Percentiles rank a stretch among this genome's conserved stretches.
These are phyloP conservation scores for Colletotrichum cuscutae DNA, from an alignment of 2,329 filamentous ascomycete species.

Conservation along the genomic window DNA sequence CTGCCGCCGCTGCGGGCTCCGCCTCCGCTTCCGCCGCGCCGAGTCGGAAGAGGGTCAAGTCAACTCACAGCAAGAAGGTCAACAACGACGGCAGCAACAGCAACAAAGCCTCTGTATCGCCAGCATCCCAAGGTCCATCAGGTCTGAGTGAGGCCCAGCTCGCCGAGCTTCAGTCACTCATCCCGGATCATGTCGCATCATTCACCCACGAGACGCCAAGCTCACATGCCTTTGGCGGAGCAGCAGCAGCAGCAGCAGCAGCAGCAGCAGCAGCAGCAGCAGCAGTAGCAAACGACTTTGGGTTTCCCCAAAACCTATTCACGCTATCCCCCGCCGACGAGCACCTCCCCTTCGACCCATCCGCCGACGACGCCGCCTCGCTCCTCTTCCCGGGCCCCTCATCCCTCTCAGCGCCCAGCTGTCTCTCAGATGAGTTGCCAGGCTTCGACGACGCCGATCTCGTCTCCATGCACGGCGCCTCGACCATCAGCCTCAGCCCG, in stretches of 20 bases:
- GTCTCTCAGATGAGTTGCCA: not conserved
- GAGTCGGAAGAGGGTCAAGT: constrained; percentile 18
- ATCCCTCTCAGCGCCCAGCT: not conserved
- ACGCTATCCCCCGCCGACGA: not conserved
- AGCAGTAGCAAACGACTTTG: not conserved
- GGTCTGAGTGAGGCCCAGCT: not conserved
- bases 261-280: no score
- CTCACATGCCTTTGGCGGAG: not conserved
- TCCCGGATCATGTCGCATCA: not conserved
- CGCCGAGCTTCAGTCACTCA: not conserved
- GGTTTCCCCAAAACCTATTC: not conserved
- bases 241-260: no score
- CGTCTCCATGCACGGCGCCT: not conserved
- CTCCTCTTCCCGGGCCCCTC: not conserved
- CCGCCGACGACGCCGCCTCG: not conserved
- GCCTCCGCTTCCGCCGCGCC: not conserved
- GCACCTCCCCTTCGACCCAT: not conserved
- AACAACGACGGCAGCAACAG: not conserved
- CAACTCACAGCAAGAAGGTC: not conserved
- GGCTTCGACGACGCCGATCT: not conserved
- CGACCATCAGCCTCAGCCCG: not conserved
- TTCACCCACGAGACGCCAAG: not conserved
- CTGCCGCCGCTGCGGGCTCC: no score
- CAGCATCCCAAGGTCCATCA: not conserved
- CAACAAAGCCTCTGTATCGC: not conserved